Evolutionary conservation across 331 rosid genomes (phyloP), one percentile per base, ranked within the genome.

Genomic region (Malus hybrid): DNA sequence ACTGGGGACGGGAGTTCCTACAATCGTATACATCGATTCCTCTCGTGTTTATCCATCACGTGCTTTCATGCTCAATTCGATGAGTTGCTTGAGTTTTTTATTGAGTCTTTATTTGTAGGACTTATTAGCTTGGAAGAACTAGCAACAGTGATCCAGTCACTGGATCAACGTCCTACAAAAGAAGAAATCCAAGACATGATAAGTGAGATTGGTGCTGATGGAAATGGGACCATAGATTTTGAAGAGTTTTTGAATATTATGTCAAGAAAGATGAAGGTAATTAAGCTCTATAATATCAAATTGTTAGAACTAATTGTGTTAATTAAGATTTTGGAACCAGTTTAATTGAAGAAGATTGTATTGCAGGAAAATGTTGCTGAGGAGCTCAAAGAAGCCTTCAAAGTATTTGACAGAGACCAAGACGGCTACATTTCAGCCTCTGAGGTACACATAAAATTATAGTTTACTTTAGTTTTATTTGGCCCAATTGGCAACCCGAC

Each of bases 381-480:
- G 81, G 90, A 87, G 79, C 86, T 79, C 11, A 87, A 77, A 84
- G 88, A 84, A 75, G 90, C 90, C 56, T 87, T 87, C 76, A 81
- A 84, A 82, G 86, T 87, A 24, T 87, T 87, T 64, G 88, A 87
- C 74, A 87, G 86, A 61, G 86, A 87, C 75, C 90, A 84, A 79
- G 88, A 87, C 71, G 90, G 90, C 28, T 87, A 72, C 55, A 87
- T 87, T 66, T 84, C 88, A 22, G 83, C 90, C 22, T 48, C 1
- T 52, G 88, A 87, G 88, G 89, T 82, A 60, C 53, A 39, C 6
- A 22, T 60, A 11, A 14, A 20, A 52, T 52, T 52, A 52, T 52
- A 34, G 6, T 64, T 32, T 6, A 29, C 13, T 28, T 63, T 29
- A 52, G 57, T 52, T 52, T 2, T 6, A 39, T 39, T 39, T 39